A percentile compares a stretch with the other conserved stretches of the same genome.
These are phyloP conservation scores for Trametes punicea DNA, from an alignment of 768 basidiomycete genomes.

Conservation along the genomic window DNA sequence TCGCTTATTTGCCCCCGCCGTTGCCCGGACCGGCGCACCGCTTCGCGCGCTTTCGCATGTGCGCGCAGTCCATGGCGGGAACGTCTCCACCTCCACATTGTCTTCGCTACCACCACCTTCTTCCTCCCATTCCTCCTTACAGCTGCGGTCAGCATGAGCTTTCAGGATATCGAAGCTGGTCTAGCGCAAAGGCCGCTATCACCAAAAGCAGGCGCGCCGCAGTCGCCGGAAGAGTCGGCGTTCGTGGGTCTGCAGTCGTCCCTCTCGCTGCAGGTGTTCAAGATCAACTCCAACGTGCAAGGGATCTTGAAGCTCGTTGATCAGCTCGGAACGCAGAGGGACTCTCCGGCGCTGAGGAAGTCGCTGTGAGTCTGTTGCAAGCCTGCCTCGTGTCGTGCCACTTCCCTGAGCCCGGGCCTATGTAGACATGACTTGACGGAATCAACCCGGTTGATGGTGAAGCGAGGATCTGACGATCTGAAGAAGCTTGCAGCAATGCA, in stretches of 20 bases:
- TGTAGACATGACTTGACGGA: slow-evolving; percentile 90
- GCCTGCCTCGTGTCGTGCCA: neutral
- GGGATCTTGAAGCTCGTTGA: slow-evolving; percentile 96
- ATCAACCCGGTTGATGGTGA: slow-evolving; percentile 91
- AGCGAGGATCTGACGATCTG: slow-evolving; percentile 88
- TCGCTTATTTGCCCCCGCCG: no score
- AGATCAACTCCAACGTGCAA: slow-evolving; percentile 97
- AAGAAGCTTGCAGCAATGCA: slow-evolving; percentile 82
- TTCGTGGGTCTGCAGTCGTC: slow-evolving; percentile 78
- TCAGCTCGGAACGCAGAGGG: slow-evolving; percentile 81
- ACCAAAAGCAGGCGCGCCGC: slow-evolving; percentile 29
- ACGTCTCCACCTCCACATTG: slow-evolving; percentile 1
- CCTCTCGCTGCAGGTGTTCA: slow-evolving; percentile 92
- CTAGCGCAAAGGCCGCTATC: slow-evolving; percentile 31
- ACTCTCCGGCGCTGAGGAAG: slow-evolving; percentile 76
- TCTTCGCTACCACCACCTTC: slow-evolving; percentile 11
- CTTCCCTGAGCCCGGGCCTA: neutral
- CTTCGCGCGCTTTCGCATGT: slow-evolving; percentile 2
- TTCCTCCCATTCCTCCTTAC: neutral
- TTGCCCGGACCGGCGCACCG: neutral
- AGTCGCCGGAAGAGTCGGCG: slow-evolving; percentile 60
- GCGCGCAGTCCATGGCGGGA: slow-evolving; percentile 1
- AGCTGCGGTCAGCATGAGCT: slow-evolving; percentile 39
- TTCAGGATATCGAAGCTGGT: slow-evolving; percentile 49
- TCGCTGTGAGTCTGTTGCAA: slow-evolving; percentile 62